A percentile compares a stretch with the other conserved stretches of the same genome.
These are phyloP conservation scores for Scenedesmus sp. DNA, from an alignment of 163 green algal species.

Conservation along the genomic window DNA sequence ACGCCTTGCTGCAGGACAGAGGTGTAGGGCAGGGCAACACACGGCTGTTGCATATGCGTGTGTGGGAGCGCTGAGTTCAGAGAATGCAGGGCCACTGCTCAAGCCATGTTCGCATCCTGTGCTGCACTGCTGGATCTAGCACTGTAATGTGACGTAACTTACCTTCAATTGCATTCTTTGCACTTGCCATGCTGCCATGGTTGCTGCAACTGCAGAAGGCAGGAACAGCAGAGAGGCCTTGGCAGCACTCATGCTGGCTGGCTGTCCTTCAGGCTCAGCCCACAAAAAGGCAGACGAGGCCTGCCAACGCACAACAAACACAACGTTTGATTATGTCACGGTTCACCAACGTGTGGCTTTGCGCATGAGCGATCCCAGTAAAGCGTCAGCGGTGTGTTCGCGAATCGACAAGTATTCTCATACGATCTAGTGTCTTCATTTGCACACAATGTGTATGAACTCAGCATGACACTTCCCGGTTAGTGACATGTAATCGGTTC, in stretches of 20 bases:
- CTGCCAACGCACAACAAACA: too few relatives aligned
- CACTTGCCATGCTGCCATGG: slow-evolving; percentile 50
- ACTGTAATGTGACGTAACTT: background rate
- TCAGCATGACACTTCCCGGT: background rate
- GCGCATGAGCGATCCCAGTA: background rate
- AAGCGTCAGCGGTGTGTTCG: background rate
- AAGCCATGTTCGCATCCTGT: background rate
- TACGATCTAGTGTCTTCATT: too few relatives aligned
- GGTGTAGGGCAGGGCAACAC: too few relatives aligned
- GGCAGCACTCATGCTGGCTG: slow-evolving; percentile 11
- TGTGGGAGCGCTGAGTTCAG: background rate
- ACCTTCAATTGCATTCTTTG: slow-evolving; percentile 55
- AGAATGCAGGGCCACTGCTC: background rate
- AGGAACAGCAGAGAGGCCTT: slow-evolving; percentile 46
- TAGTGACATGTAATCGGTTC: background rate
- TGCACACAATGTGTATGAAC: background rate
- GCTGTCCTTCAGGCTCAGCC: background rate
- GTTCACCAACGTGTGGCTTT: background rate
- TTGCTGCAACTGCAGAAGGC: slow-evolving; percentile 49
- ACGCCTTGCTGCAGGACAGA: slow-evolving; percentile 18
- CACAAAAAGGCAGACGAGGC: background rate
- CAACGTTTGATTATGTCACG: too few relatives aligned
- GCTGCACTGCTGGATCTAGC: background rate
- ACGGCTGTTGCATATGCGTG: background rate
- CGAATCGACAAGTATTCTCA: background rate